A percentile compares a stretch with the other conserved stretches of the same genome.
Conservation (phyloP, 108 stramenopile genomes). For the Skeletonema tropicum region DNA sequence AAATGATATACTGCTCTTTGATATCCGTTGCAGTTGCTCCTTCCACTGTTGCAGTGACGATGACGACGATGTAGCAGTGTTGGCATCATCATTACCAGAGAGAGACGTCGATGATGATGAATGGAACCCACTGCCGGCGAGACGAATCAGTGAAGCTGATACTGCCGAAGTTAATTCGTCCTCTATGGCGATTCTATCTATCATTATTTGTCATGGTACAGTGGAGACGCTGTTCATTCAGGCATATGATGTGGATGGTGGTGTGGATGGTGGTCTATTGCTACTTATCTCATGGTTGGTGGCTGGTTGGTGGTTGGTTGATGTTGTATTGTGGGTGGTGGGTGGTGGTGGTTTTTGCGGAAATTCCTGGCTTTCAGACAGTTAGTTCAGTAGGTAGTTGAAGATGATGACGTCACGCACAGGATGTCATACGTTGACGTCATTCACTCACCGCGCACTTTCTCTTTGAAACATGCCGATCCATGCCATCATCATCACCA, state of each 20-base stretch:
- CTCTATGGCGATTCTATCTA: not conserved
- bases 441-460: no score
- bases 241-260: not conserved
- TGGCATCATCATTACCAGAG: not conserved
- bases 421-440: no score
- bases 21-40: conserved; percentile 14
- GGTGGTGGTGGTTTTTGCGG: no score
- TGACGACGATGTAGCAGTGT: not conserved
- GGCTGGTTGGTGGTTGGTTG: no score
- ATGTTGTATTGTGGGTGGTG: no score
- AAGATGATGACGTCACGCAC: no score
- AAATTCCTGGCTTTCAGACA: no score
- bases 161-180: not conserved
- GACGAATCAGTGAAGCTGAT: not conserved
- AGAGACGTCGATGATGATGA: not conserved
- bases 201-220: not conserved
- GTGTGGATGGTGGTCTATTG: no score
- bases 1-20: conserved; percentile 34
- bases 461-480: no score
- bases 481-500: no score
- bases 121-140: not conserved
- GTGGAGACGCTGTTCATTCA: not conserved
- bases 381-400: no score
- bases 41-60: not conserved
- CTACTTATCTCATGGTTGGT: no score